Evolutionary conservation across 306 rosid species (phyloP), one percentile per base, ranked within the genome.

Genomic region (Glycine latifolia): DNA sequence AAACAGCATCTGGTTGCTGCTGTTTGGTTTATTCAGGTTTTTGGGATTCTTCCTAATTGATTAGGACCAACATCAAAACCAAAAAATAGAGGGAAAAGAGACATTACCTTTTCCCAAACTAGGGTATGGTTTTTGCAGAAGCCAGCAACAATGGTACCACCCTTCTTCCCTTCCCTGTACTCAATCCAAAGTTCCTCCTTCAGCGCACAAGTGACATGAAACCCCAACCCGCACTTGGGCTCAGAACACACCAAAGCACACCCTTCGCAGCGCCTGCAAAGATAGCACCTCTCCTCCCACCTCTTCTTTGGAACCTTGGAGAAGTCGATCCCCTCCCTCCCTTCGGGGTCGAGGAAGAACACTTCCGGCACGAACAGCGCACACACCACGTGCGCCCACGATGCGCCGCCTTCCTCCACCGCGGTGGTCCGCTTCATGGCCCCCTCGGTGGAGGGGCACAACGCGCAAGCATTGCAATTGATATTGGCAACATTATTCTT

Each of bases 341-440:
- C 98, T 60, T 93, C 96, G 0, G 96, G 90, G 9, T 95, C 97
- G 0, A 9, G 37, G 17, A 95, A 95, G 82, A 87, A 95, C 82
- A 91, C 98, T 80, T 95, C 97, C 0, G 98, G 98, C 1, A 95
- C 93, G 47, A 88, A 84, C 56, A 93, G 67, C 0, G 93, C 97
- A 1, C 96, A 95, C 10, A 89, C 91, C 6, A 93, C 56, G 15
- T 95, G 99, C 0, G 94, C 97, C 99, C 96, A 95, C 3, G 13
- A 1, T 2, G 2, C 31, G 31, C 31, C 31, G 2, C 31, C 31
- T 26, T 26, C 31, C 31, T 26, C 56, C 2, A 81, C 86, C 2
- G 81, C 91, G 47, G 56, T 81, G 0, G 92, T 87, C 9, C 82
- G 86, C 62, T 92, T 92, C 92, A 91, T 82, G 1, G 94, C 98